Conservation (phyloP, 768 basidiomycete genomes). For the Nidula microcarpa region DNA sequence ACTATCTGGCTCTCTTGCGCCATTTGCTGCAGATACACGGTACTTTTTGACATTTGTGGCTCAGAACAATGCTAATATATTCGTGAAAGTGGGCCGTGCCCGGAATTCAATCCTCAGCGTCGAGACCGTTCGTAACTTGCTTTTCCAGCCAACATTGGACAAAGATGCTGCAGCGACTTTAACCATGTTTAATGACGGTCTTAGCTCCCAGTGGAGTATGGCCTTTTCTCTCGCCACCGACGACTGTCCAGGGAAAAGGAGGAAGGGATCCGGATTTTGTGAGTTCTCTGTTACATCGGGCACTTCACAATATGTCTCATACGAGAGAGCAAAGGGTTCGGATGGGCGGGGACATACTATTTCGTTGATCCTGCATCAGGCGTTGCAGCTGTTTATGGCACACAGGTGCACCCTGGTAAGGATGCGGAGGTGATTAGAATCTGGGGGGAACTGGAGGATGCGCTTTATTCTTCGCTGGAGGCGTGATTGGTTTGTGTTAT, state of each 20-base stretch:
- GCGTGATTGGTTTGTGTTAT: too few relatives aligned
- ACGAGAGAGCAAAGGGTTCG: conserved; percentile 18
- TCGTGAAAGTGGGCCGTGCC: conserved; percentile 4
- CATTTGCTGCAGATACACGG: conserved; percentile 25
- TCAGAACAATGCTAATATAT: background rate
- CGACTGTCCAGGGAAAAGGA: conserved; percentile 21
- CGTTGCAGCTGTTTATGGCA: conserved; percentile 26
- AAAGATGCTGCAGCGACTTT: conserved; percentile 3
- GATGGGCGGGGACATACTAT: conserved; percentile 27
- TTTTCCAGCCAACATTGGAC: conserved; percentile 14
- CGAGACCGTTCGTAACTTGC: conserved; percentile 8
- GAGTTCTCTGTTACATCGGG: conserved; percentile 5
- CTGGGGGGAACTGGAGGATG: conserved; percentile 19
- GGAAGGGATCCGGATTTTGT: conserved; percentile 27
- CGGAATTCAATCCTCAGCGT: conserved; percentile 10
- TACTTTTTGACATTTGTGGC: conserved; percentile 1
- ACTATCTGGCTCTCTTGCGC: conserved; percentile 21
- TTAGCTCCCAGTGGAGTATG: conserved; percentile 20
- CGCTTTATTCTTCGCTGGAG: conserved; percentile 16
- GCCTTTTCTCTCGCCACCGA: conserved; percentile 19
- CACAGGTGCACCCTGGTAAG: conserved; percentile 20
- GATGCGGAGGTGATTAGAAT: conserved; percentile 17
- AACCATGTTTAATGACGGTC: conserved; percentile 3
- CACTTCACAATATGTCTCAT: background rate
- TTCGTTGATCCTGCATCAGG: conserved; percentile 28